Conservation (phyloP, 2,329 filamentous ascomycete genomes). For the Aspergillus sp. region DNA sequence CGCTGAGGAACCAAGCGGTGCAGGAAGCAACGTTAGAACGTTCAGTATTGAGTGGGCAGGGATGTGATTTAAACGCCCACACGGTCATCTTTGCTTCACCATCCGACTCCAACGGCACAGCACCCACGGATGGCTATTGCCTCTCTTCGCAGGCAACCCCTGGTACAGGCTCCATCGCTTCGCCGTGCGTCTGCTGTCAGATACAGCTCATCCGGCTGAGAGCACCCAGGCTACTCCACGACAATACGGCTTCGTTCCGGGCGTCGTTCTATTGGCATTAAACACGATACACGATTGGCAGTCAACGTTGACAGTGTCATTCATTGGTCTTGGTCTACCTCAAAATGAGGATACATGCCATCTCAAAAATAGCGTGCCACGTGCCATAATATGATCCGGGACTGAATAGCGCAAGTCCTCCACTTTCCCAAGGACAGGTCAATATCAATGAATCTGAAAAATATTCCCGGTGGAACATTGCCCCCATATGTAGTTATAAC, state of each 20-base stretch:
- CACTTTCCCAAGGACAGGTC: background rate
- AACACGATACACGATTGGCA: background rate
- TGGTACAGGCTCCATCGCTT: background rate
- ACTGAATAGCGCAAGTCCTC: background rate
- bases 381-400: background rate
- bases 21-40: slow-evolving; percentile 58
- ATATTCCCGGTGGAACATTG: background rate
- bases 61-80: slow-evolving; percentile 62
- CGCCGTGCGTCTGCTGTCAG: background rate
- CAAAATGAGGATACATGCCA: background rate
- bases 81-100: background rate
- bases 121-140: background rate
- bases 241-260: background rate
- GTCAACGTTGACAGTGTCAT: background rate
- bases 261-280: background rate
- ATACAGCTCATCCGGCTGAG: background rate
- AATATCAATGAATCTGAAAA: background rate
- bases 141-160: background rate
- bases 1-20: slow-evolving; percentile 41
- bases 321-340: background rate
- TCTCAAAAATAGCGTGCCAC: background rate
- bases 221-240: background rate
- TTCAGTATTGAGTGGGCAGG: slow-evolving; percentile 95
- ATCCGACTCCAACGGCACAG: background rate
- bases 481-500: background rate